phyloP scores from a whole-genome alignment of 495 filamentous ascomycete genomes.

The Symbiotaphrina buchneri region DNA sequence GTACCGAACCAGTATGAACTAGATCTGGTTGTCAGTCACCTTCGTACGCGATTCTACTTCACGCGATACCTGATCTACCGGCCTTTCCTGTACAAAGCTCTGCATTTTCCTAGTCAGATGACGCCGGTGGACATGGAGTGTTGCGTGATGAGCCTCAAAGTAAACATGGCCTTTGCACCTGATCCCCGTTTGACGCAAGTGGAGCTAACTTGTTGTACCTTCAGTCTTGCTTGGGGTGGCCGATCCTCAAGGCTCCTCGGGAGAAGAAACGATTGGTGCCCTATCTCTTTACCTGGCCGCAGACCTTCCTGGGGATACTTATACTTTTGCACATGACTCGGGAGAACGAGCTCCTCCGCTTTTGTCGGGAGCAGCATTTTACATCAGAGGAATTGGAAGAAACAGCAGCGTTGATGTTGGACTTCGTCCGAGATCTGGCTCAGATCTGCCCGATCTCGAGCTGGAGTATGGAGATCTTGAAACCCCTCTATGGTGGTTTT shows the following conservation, averaged over 20 bases:
- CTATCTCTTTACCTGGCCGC: conserved; percentile 32
- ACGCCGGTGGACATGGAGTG: conserved; percentile 26
- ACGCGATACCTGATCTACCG: conserved; percentile 32
- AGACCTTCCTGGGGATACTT: conserved; percentile 31
- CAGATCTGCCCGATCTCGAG: conserved; percentile 1
- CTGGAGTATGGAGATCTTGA: conserved; percentile 2
- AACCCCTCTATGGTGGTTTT: conserved; percentile 3
- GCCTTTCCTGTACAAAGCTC: conserved; percentile 36
- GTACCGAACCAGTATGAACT: no score
- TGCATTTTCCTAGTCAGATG: conserved; percentile 30
- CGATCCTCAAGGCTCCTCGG: conserved; percentile 29
- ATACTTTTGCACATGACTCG: conserved; percentile 26
- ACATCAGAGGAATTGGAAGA: conserved; percentile 4
- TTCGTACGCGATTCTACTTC: conserved; percentile 35
- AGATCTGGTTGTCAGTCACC: conserved; percentile 29
- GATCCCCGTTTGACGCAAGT: neutral
- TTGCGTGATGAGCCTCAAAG: conserved; percentile 25
- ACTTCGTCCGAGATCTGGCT: conserved; percentile 4
- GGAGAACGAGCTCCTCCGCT: conserved; percentile 20
- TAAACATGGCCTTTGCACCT: no score
- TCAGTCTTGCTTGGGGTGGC: conserved; percentile 24
- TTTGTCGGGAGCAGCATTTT: conserved; percentile 13
- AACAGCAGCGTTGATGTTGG: conserved; percentile 4
- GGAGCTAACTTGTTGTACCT: neutral
- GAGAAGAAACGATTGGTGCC: conserved; percentile 31